Conservation (phyloP, 352 stramenopile species). For the Globisporangium nodosum region DNA sequence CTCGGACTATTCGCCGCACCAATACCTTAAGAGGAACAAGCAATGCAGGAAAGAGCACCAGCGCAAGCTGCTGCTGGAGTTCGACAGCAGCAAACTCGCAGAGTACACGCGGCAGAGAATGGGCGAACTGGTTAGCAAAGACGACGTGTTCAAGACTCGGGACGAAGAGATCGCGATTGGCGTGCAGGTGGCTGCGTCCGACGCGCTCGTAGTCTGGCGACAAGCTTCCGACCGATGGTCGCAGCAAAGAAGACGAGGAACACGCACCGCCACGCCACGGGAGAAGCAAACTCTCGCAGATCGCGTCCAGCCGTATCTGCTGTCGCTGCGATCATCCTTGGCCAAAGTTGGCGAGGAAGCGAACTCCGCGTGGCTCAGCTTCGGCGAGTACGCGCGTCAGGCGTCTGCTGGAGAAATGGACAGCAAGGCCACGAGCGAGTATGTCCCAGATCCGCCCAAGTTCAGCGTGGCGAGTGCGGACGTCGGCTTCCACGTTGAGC, state of each 20-base stretch:
- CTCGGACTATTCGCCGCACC: slow-evolving; percentile 32
- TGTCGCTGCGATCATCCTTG: slow-evolving; percentile 21
- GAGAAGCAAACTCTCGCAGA: slow-evolving; percentile 34
- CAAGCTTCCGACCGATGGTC: slow-evolving; percentile 26
- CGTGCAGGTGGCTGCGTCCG: slow-evolving; percentile 38
- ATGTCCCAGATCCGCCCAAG: slow-evolving; percentile 13
- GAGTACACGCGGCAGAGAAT: slow-evolving; percentile 17
- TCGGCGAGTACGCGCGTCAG: slow-evolving; percentile 24
- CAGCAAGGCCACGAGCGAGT: background rate
- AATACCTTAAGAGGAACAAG: slow-evolving; percentile 25
- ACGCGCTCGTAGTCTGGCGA: slow-evolving; percentile 42
- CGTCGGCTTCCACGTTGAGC: slow-evolving; percentile 41
- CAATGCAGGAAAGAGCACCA: slow-evolving; percentile 33
- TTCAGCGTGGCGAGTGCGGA: slow-evolving; percentile 54
- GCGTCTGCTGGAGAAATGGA: slow-evolving; percentile 7
- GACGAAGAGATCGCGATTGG: slow-evolving; percentile 46
- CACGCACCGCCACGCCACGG: slow-evolving; percentile 16
- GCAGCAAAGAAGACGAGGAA: slow-evolving; percentile 12
- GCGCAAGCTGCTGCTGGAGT: slow-evolving; percentile 35
- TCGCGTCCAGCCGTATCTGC: slow-evolving; percentile 34
- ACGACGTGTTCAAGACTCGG: slow-evolving; percentile 8
- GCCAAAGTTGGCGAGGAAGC: slow-evolving; percentile 7
- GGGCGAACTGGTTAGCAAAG: slow-evolving; percentile 6
- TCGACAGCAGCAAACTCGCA: slow-evolving; percentile 30
- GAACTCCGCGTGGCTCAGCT: slow-evolving; percentile 30